Evolutionary conservation across 2,329 filamentous ascomycete genomes (phyloP).

Genomic region (Exserohilum rostratum): DNA sequence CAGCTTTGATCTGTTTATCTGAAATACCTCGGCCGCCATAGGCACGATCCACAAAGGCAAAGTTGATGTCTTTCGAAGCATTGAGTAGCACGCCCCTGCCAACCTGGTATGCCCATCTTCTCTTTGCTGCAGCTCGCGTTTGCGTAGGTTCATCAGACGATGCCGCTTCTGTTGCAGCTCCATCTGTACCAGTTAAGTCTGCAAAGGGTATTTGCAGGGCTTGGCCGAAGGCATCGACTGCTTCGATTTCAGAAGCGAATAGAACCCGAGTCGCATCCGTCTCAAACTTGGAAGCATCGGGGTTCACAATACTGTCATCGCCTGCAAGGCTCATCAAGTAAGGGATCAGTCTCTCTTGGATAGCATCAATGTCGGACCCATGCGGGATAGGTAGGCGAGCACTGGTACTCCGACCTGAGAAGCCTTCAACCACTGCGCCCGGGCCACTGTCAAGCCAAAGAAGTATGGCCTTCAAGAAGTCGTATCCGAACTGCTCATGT

Average conservation of each 20-base stretch:
- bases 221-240: slow-evolving; percentile 62
- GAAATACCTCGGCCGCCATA: slow-evolving; percentile 65
- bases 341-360: slow-evolving; percentile 64
- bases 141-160: slow-evolving; percentile 45
- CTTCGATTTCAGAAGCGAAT: slow-evolving; percentile 60
- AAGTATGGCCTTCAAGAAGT: slow-evolving; percentile 68
- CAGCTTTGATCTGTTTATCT: slow-evolving; percentile 46
- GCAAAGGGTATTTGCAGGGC: slow-evolving; percentile 61
- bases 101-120: slow-evolving; percentile 66
- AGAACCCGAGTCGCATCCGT: slow-evolving; percentile 59
- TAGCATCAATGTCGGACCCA: slow-evolving; percentile 57
- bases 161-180: slow-evolving; percentile 25
- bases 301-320: slow-evolving; percentile 58
- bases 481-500: slow-evolving; percentile 64
- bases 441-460: slow-evolving; percentile 67
- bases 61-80: slow-evolving; percentile 61
- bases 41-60: slow-evolving; percentile 63
- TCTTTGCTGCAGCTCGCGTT: slow-evolving; percentile 51
- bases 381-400: slow-evolving; percentile 60
- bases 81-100: slow-evolving; percentile 65
- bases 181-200: slow-evolving; percentile 53
- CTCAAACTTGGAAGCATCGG: slow-evolving; percentile 65
- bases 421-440: slow-evolving; percentile 61
- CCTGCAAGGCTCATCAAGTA: slow-evolving; percentile 63
- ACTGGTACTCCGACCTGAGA: slow-evolving; percentile 56